Base-by-base conservation (phyloP, 2,329 filamentous ascomycete genomes). In the Aspergillus aculeatinus region DNA sequence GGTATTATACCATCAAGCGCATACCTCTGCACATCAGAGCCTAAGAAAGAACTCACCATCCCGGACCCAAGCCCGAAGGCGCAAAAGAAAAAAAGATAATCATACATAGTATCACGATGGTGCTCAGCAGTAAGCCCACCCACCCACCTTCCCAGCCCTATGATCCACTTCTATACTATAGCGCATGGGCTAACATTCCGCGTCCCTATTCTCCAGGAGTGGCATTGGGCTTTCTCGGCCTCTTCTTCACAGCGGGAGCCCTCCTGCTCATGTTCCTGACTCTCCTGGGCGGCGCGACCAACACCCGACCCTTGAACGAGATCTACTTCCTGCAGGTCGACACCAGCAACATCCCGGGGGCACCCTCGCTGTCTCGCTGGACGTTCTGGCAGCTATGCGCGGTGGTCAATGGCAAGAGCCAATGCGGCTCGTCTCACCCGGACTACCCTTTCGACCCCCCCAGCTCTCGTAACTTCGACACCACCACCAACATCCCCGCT, bases 321-420 rank as follows among this genome's bases (percentile, higher is more conserved):
- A 92, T 92, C 65, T 97, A 92, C 78, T 96, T 97, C 81, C 86
- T 98, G 33, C 83, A 89, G 72, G 91, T 91, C 69, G 84, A 90
- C 72, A 96, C 93, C 0, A 80, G 79, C 33, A 86, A 82, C 71
- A 92, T 96, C 71, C 80, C 84, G 3, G 87, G 88, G 51, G 88
- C 91, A 12, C 85, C 88, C 55, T 63, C 81, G 54, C 68, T 83
- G 19, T 88, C 91, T 12, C 88, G 94, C 79, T 98, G 94, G 94
- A 96, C 92, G 39, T 96, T 89, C 79, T 95, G 96, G 82, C 88
- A 90, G 75, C 81, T 96, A 63, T 96, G 93, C 79, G 86, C 87
- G 55, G 80, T 80, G 31, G 85, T 62, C 39, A 75, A 79, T 51
- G 81, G 82, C 31, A 75, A 87, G 72, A 81, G 80, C 55, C 78